These are phyloP conservation scores for Penicillium brevicompactum DNA, from an alignment of 2,329 filamentous ascomycete genomes.

Conservation along the genomic window DNA sequence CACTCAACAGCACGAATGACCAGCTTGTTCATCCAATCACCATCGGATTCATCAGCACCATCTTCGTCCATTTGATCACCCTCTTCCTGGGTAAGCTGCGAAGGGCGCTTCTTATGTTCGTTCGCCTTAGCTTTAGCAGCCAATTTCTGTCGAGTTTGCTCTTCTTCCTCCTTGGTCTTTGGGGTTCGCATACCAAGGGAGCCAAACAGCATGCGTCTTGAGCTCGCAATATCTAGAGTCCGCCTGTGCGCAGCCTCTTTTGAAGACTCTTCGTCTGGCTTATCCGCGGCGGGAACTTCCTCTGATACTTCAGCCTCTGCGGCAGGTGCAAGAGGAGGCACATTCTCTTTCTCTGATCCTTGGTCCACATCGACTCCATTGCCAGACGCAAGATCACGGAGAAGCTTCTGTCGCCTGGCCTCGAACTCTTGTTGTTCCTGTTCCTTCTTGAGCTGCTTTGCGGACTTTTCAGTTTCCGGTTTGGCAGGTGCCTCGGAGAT, in stretches of 20 bases:
- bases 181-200: constrained; percentile 71
- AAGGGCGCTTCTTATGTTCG: neutral
- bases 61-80: constrained; percentile 8
- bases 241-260: constrained; percentile 36
- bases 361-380: constrained; percentile 51
- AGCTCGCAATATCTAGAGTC: constrained; percentile 61
- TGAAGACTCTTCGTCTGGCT: constrained; percentile 17
- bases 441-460: constrained; percentile 23
- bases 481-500: neutral
- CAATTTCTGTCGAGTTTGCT: constrained; percentile 61
- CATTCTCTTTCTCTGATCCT: constrained; percentile 34
- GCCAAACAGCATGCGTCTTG: constrained; percentile 69
- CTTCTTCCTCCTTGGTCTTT: constrained; percentile 68
- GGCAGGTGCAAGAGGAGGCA: constrained; percentile 20
- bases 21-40: constrained; percentile 72
- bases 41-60: constrained; percentile 53
- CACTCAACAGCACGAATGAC: constrained; percentile 81
- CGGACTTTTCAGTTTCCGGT: constrained; percentile 1
- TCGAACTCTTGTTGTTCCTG: constrained; percentile 51
- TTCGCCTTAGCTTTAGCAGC: constrained; percentile 54
- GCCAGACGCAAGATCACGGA: constrained; percentile 55
- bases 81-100: neutral
- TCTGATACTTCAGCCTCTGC: constrained; percentile 10
- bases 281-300: constrained; percentile 12
- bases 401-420: constrained; percentile 52